Percentiles rank a stretch among this genome's conserved stretches.
These are phyloP conservation scores for Domatiomyces catenatus DNA, from an alignment of 2,329 filamentous ascomycete genomes.

Conservation along the genomic window DNA sequence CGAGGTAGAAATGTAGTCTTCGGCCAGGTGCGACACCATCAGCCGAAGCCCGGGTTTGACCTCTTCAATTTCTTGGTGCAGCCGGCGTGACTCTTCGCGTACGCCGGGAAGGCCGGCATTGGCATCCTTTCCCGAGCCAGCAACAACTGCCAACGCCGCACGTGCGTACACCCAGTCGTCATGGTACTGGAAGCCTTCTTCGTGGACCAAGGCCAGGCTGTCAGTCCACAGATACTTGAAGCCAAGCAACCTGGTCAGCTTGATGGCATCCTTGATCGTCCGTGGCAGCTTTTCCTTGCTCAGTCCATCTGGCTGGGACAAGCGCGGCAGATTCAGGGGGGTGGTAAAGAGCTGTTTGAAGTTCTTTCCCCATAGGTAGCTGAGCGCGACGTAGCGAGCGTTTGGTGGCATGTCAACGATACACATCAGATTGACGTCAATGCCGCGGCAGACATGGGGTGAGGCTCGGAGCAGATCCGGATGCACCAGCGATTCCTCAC, in stretches of 20 bases:
- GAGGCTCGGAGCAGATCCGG: conserved; percentile 11
- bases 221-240: conserved; percentile 18
- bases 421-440: conserved; percentile 17
- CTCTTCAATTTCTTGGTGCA: conserved; percentile 17
- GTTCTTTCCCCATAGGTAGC: conserved; percentile 18
- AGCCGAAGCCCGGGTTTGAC: conserved; percentile 14
- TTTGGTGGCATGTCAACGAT: conserved; percentile 12
- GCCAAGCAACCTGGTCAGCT: conserved; percentile 14
- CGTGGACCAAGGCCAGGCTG: conserved; percentile 16
- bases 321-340: conserved; percentile 12
- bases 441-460: conserved; percentile 14
- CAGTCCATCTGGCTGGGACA: conserved; percentile 13
- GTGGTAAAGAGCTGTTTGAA: conserved; percentile 17
- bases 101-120: conserved; percentile 18
- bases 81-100: conserved; percentile 15
- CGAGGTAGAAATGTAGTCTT: conserved; percentile 19
- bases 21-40: conserved; percentile 17
- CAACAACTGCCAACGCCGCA: conserved; percentile 14
- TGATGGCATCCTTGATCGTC: conserved; percentile 18
- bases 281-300: conserved; percentile 15
- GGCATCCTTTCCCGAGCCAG: conserved; percentile 15
- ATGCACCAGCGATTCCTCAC: conserved; percentile 16
- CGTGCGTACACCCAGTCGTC: conserved; percentile 18
- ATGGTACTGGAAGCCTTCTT: conserved; percentile 17
- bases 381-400: conserved; percentile 16